Evolutionary conservation across 2,329 filamentous ascomycete species (phyloP).

Genomic region (Epichloe sp.): DNA sequence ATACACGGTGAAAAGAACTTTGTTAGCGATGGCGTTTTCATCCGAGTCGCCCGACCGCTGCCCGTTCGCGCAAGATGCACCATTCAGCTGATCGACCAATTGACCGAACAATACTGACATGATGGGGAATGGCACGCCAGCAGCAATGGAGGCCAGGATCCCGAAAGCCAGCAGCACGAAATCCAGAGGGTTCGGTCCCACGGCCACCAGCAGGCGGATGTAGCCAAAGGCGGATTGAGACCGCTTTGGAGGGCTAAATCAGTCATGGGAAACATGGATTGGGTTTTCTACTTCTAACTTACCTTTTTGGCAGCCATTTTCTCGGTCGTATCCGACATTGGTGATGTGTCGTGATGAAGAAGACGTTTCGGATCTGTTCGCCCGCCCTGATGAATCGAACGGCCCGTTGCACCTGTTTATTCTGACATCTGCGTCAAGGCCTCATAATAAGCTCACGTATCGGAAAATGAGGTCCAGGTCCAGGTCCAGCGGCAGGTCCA

Average conservation of each 20-base stretch:
- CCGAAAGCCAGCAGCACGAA: not conserved
- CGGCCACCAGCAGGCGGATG: not conserved
- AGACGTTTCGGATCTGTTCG: not conserved
- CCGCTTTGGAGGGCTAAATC: not conserved
- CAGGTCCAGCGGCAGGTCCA: no score
- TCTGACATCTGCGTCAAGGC: not conserved
- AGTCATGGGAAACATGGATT: not conserved
- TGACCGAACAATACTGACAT: constrained; percentile 43
- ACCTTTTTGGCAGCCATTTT: not conserved
- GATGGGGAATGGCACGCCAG: constrained; percentile 39
- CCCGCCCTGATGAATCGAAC: not conserved
- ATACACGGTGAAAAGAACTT: constrained; percentile 44
- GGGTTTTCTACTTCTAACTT: not conserved
- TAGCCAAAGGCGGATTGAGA: not conserved
- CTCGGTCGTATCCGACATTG: not conserved
- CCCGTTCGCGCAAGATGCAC: constrained; percentile 17
- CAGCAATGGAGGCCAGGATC: not conserved
- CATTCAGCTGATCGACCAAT: constrained; percentile 40
- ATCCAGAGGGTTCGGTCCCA: not conserved
- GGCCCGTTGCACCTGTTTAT: not conserved
- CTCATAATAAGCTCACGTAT: no score
- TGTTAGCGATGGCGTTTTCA: constrained; percentile 27
- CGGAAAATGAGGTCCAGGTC: not conserved
- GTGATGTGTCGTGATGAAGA: not conserved
- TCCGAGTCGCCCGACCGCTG: constrained; percentile 11